phyloP scores from a whole-genome alignment of 1,284 basidiomycete species.

The Rhodotorula mucilaginosa region DNA sequence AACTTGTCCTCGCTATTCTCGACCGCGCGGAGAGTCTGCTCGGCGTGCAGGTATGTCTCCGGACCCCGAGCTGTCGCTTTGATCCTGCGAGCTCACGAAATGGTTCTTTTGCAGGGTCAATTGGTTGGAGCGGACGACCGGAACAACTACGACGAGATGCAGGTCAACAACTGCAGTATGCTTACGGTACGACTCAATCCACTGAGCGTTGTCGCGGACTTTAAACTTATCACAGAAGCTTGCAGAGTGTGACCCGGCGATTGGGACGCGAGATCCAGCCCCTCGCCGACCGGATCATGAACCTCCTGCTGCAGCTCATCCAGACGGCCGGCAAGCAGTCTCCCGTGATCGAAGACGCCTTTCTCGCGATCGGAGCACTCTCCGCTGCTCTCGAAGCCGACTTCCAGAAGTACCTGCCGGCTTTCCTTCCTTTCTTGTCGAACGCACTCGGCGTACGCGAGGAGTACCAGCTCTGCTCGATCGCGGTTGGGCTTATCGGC shows the following conservation, averaged over 20 bases:
- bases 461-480: slow-evolving; percentile 91
- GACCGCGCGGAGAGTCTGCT: slow-evolving; percentile 86
- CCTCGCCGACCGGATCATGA: slow-evolving; percentile 93
- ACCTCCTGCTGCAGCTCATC: slow-evolving; percentile 79
- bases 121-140: slow-evolving; percentile 93
- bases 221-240: background rate
- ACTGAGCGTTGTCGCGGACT: too few species aligned
- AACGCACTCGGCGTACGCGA: slow-evolving; percentile 88
- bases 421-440: slow-evolving; percentile 86
- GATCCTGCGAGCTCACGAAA: too few species aligned
- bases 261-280: slow-evolving; percentile 80
- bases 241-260: slow-evolving; percentile 77
- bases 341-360: slow-evolving; percentile 94
- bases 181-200: slow-evolving; percentile 63
- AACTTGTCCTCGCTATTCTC: slow-evolving; percentile 76
- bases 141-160: slow-evolving; percentile 98
- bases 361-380: slow-evolving; percentile 89
- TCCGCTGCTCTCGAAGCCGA: slow-evolving; percentile 69
- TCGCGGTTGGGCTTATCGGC: slow-evolving; percentile 91
- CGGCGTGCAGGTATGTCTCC: slow-evolving; percentile 62
- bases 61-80: background rate
- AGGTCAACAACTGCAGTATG: slow-evolving; percentile 91
- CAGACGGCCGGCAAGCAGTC: slow-evolving; percentile 85
- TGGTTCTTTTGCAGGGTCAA: slow-evolving; percentile 63
- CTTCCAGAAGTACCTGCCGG: slow-evolving; percentile 84